Percentiles rank a stretch among this genome's conserved stretches.
These are phyloP conservation scores for Botrytis cinerea DNA, from an alignment of 2,329 filamentous ascomycete genomes.

Conservation along the genomic window DNA sequence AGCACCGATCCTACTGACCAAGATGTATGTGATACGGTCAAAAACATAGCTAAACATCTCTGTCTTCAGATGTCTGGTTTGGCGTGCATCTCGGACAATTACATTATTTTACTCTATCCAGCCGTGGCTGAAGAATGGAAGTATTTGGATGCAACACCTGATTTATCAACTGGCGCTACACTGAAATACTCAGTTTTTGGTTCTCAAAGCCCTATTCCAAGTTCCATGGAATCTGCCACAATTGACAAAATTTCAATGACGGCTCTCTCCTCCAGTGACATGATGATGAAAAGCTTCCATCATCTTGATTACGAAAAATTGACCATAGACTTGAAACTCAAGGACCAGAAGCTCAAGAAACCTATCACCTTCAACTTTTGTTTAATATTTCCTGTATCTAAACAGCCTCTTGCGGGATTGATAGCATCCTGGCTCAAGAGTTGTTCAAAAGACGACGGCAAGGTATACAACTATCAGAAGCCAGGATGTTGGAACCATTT, in stretches of 20 bases:
- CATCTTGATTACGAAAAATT: constrained; percentile 32
- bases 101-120: constrained; percentile 37
- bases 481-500: constrained; percentile 54
- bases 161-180: constrained; percentile 19
- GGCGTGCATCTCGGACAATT: constrained; percentile 27
- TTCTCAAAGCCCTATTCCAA: neutral
- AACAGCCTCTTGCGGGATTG: constrained; percentile 43
- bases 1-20: constrained; percentile 22
- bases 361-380: constrained; percentile 45
- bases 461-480: constrained; percentile 46
- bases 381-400: constrained; percentile 51
- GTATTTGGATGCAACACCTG: constrained; percentile 31
- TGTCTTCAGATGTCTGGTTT: constrained; percentile 32
- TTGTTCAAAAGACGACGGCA: constrained; percentile 45
- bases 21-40: constrained; percentile 25
- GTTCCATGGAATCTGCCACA: neutral
- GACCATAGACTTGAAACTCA: constrained; percentile 22
- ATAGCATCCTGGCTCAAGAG: constrained; percentile 50
- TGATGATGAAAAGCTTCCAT: constrained; percentile 28
- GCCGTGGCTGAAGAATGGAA: constrained; percentile 37
- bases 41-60: constrained; percentile 32
- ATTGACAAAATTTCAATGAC: constrained; percentile 7
- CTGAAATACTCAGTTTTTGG: constrained; percentile 37
- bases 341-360: constrained; percentile 20
- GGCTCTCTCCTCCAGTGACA: constrained; percentile 1